These are phyloP conservation scores for Colletotrichum kahawae DNA, from an alignment of 2,329 filamentous ascomycete genomes.

Conservation along the genomic window DNA sequence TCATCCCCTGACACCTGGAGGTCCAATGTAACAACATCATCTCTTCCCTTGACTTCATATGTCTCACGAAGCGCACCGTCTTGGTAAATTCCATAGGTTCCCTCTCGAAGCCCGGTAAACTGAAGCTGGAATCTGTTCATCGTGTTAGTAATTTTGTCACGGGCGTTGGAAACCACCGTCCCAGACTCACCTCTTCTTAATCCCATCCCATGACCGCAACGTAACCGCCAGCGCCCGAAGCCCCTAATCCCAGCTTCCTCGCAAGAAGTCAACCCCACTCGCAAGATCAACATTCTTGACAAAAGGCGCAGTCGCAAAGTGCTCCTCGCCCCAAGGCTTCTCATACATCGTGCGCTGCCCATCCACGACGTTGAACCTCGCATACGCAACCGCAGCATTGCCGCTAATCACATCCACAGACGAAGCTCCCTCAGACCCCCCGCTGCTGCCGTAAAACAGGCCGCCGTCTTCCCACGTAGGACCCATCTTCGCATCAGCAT, in stretches of 20 bases:
- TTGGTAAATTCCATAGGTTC: not conserved
- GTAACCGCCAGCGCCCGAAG: not conserved
- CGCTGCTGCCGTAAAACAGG: conserved; percentile 35
- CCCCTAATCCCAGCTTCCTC: not conserved
- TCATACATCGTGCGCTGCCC: conserved; percentile 41
- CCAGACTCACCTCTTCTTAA: not conserved
- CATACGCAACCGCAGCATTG: conserved; percentile 40
- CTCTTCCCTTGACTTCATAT: fast-evolving
- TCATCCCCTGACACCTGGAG: not conserved
- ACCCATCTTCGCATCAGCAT: conserved; percentile 30
- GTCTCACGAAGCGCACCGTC: not conserved
- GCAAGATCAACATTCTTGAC: not conserved
- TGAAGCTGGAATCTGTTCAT: not conserved
- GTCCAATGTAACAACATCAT: not conserved
- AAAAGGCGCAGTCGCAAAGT: not conserved
- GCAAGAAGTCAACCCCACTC: not conserved
- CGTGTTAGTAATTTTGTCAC: not conserved
- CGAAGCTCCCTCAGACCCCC: conserved; percentile 25
- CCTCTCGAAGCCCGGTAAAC: not conserved
- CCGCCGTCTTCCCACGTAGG: conserved; percentile 39
- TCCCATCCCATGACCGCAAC: not conserved
- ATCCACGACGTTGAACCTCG: conserved; percentile 37
- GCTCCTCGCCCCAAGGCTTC: conserved; percentile 30
- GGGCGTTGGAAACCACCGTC: fast-evolving
- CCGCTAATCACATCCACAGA: conserved; percentile 40